These are phyloP conservation scores for Orbilia quercus DNA, from an alignment of 2,329 filamentous ascomycete species.

Conservation along the genomic window DNA sequence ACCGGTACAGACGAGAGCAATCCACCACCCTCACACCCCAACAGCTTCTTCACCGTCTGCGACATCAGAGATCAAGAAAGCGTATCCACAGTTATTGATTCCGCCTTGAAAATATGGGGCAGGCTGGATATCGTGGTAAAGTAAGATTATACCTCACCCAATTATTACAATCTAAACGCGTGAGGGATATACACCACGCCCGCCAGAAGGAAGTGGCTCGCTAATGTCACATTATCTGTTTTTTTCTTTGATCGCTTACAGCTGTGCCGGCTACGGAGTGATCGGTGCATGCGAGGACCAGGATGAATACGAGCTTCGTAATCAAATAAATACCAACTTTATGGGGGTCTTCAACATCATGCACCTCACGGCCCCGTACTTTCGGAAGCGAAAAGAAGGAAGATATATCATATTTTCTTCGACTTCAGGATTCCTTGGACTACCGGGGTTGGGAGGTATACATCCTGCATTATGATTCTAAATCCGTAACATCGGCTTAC, in stretches of 20 bases:
- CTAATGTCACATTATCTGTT: conserved; percentile 16
- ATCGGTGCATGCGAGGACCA: conserved; percentile 97
- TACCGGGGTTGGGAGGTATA: conserved; percentile 84
- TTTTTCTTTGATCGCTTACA: conserved; percentile 19
- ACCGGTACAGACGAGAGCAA: conserved; percentile 71
- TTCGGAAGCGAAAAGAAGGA: conserved; percentile 78
- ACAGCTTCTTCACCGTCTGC: conserved; percentile 83
- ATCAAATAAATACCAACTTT: conserved; percentile 98
- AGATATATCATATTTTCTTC: conserved; percentile 95
- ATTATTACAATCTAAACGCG: neutral
- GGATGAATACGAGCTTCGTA: conserved; percentile 91
- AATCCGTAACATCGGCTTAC: conserved; percentile 6
- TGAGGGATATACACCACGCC: conserved; percentile 34
- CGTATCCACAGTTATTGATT: conserved; percentile 76
- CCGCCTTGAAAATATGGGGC: conserved; percentile 78
- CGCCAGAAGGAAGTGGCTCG: neutral
- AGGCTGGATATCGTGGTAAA: conserved; percentile 90
- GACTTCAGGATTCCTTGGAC: conserved; percentile 89
- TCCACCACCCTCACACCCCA: conserved; percentile 77
- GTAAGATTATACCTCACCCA: conserved; percentile 34
- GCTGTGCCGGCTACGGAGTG: conserved; percentile 87
- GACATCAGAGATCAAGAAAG: conserved; percentile 87
- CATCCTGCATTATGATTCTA: neutral
- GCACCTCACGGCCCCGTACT: conserved; percentile 86
- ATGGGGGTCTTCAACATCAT: conserved; percentile 95